Conservation (phyloP, 2,329 filamentous ascomycete species). For the Aspergillus oerlinghausenensis region DNA sequence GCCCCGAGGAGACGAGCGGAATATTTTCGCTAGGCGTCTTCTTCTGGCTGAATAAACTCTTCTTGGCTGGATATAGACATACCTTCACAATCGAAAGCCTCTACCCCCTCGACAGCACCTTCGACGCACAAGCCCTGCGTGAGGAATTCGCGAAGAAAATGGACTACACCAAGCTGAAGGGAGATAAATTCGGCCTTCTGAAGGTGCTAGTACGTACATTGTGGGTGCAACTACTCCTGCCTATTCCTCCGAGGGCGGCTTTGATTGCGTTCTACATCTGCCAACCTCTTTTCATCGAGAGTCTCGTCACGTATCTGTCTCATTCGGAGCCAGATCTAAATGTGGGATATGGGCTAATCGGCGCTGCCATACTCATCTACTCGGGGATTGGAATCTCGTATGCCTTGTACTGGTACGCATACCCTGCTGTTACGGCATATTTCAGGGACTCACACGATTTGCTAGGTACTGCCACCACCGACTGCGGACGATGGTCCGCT, state of each 20-base stretch:
- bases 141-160: slow-evolving; percentile 5
- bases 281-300: slow-evolving; percentile 24
- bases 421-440: too few species aligned
- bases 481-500: too few species aligned
- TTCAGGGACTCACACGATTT: too few species aligned
- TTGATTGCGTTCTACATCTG: slow-evolving; percentile 22
- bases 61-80: slow-evolving; percentile 24
- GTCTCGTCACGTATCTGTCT: slow-evolving; percentile 11
- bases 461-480: too few species aligned
- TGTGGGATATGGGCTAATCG: too few species aligned
- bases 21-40: too few species aligned
- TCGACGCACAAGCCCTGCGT: slow-evolving; percentile 1
- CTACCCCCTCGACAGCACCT: slow-evolving; percentile 12
- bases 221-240: slow-evolving; percentile 19
- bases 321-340: background rate
- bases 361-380: too few species aligned
- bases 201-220: too few species aligned
- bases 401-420: background rate
- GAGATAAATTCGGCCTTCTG: background rate
- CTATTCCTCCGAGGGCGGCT: slow-evolving; percentile 19
- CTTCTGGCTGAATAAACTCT: too few species aligned
- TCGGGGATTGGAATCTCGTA: too few species aligned
- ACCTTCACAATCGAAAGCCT: slow-evolving; percentile 27
- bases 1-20: too few species aligned
- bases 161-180: slow-evolving; percentile 6